Percentiles rank a stretch among this genome's conserved stretches.
phyloP scores from a whole-genome alignment of 192 early-diverging fungal genomes.

The Mortierella antarctica region DNA sequence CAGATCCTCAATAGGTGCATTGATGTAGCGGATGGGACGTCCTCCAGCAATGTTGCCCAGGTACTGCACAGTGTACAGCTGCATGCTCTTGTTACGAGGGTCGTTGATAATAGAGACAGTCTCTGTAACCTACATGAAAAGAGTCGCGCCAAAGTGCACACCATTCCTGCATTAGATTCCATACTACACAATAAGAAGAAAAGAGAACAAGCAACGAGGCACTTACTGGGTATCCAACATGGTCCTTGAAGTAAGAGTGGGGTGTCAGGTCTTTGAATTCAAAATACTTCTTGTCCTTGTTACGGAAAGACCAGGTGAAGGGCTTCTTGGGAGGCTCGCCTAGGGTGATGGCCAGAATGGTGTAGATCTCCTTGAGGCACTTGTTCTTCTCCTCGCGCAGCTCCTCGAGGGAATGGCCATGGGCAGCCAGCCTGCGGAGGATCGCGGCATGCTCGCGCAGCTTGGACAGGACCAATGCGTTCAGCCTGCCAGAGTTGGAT shows the following conservation, averaged over 20 bases:
- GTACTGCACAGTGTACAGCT: conserved; percentile 77
- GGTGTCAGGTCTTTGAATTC: conserved; percentile 68
- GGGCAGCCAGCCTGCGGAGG: conserved; percentile 62
- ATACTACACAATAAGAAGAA: not conserved
- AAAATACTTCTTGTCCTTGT: conserved; percentile 78
- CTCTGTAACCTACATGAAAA: conserved; percentile 60
- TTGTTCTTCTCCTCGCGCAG: conserved; percentile 66
- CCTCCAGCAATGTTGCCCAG: conserved; percentile 81
- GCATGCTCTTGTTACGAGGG: conserved; percentile 72
- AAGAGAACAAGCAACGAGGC: not conserved
- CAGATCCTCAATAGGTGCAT: conserved; percentile 63
- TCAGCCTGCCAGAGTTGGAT: conserved; percentile 67
- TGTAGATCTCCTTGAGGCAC: conserved; percentile 75
- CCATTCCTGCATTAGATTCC: too few species aligned
- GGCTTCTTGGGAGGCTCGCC: conserved; percentile 74
- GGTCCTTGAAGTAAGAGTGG: conserved; percentile 68
- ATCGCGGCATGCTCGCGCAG: conserved; percentile 75
- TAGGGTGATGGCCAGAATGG: conserved; percentile 75
- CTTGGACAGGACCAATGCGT: conserved; percentile 70
- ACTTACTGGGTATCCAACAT: conserved; percentile 66
- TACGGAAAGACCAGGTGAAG: conserved; percentile 74
- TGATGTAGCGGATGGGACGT: conserved; percentile 73
- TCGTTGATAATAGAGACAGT: conserved; percentile 79
- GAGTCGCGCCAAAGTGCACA: not conserved
- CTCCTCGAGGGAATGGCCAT: conserved; percentile 51